A percentile compares a stretch with the other conserved stretches of the same genome.
Evolutionary conservation across 2,329 filamentous ascomycete species (phyloP).

Genomic region (Fusarium sp.): DNA sequence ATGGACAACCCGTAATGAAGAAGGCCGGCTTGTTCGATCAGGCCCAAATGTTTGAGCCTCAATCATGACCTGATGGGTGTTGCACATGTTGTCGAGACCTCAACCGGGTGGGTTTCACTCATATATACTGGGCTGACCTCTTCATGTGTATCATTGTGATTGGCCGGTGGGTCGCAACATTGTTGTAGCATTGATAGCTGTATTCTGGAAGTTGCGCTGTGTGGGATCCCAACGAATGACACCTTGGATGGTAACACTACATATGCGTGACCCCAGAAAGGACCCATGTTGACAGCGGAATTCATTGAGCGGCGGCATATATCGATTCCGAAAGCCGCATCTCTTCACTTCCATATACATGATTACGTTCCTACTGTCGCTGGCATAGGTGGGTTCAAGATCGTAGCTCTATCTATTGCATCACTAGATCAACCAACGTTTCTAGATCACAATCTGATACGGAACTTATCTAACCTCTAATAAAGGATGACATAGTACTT

Average conservation of each 20-base stretch:
- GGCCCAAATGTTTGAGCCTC: not conserved
- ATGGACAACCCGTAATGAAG: no score
- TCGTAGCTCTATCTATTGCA: not conserved
- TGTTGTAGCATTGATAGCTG: not conserved
- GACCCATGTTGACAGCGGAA: not conserved
- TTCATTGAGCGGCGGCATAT: not conserved
- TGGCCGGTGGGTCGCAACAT: not conserved
- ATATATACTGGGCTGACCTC: not conserved
- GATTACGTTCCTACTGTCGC: not conserved
- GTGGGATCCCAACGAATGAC: not conserved
- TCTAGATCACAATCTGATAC: not conserved
- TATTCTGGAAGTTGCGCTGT: not conserved
- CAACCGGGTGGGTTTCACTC: not conserved
- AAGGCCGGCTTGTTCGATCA: not conserved
- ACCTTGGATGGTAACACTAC: not conserved
- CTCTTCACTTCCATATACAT: not conserved
- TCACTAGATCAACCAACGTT: not conserved
- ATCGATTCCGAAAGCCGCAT: not conserved
- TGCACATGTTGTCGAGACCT: not conserved
- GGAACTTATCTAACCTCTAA: not conserved
- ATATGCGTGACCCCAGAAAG: not conserved
- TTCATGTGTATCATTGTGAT: not conserved
- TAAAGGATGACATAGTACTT: not conserved
- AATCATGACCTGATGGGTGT: not conserved
- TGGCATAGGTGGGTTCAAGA: not conserved